Evolutionary conservation across 495 filamentous ascomycete species (phyloP).

Genomic region (Staphylotrichum longicolle): DNA sequence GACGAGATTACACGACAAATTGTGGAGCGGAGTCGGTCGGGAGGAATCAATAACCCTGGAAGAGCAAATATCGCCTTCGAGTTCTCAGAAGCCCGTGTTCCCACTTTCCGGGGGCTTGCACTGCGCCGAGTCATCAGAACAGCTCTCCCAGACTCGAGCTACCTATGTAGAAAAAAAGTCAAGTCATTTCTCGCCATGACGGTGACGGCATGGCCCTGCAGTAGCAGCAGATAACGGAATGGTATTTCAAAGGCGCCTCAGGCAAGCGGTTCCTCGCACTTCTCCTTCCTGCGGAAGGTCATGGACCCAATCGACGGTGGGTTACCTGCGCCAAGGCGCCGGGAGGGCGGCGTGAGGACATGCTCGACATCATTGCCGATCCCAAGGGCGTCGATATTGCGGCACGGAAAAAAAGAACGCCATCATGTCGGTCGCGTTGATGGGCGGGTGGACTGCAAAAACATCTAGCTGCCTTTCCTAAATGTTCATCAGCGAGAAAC

Average conservation of each 20-base stretch:
- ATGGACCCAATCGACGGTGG: not conserved
- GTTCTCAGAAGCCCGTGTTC: conserved; percentile 3
- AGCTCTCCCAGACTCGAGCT: not conserved
- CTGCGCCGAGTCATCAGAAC: conserved; percentile 6
- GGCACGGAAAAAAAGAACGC: not conserved
- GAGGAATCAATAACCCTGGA: conserved; percentile 12
- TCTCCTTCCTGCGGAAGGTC: not conserved
- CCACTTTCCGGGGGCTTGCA: not conserved
- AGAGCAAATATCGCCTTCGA: conserved; percentile 15
- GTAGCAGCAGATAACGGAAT: too few relatives aligned
- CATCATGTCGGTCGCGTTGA: not conserved
- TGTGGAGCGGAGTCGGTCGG: conserved; percentile 7
- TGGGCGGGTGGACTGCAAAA: not conserved
- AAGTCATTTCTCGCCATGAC: too few relatives aligned
- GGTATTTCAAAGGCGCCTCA: too few relatives aligned
- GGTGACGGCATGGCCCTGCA: too few relatives aligned
- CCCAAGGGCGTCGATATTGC: not conserved
- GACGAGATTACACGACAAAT: not conserved
- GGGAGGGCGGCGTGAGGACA: not conserved
- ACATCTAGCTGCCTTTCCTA: not conserved
- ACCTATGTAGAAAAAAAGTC: too few relatives aligned
- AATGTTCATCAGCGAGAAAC: too few relatives aligned
- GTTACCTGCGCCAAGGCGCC: not conserved
- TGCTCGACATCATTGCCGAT: conserved; percentile 10
- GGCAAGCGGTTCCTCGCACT: too few relatives aligned